Evolutionary conservation across 352 stramenopile species (phyloP).

Genomic region (Pythium aristosporum): DNA sequence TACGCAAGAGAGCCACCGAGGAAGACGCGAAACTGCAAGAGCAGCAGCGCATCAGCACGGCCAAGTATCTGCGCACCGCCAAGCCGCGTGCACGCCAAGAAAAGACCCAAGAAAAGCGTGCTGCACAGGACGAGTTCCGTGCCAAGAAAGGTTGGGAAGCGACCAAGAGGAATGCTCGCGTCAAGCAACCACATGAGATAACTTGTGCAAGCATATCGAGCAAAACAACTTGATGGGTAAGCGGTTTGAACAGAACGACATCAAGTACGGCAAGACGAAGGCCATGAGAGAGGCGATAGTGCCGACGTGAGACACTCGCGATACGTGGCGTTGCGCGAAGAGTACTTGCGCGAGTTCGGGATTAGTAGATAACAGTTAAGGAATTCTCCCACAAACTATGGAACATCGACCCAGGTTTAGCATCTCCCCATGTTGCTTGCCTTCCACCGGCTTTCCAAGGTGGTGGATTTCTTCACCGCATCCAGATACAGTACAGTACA

Average conservation of each 20-base stretch:
- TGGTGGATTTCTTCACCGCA: no score
- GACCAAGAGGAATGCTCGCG: constrained; percentile 49
- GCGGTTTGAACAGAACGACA: constrained; percentile 66
- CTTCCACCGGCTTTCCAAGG: background rate
- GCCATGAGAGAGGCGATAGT: constrained; percentile 70
- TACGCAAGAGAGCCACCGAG: constrained; percentile 67
- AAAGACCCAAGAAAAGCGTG: constrained; percentile 77
- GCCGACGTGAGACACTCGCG: constrained; percentile 58
- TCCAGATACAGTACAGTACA: no score
- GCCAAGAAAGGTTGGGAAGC: constrained; percentile 76
- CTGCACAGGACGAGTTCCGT: constrained; percentile 62
- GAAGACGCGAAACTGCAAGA: constrained; percentile 73
- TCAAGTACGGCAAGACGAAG: constrained; percentile 74
- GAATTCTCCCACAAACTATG: constrained; percentile 4
- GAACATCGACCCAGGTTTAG: no score
- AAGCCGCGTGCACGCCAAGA: constrained; percentile 80
- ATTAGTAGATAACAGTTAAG: no score
- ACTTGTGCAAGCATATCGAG: constrained; percentile 55
- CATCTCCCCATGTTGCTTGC: no score
- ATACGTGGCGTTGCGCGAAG: constrained; percentile 56
- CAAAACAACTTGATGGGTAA: constrained; percentile 52
- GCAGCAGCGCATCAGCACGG: constrained; percentile 56
- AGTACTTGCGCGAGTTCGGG: constrained; percentile 70
- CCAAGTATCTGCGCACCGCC: constrained; percentile 65
- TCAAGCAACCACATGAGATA: constrained; percentile 54